Conservation (phyloP, 768 basidiomycete species). For the Tubosaeta brunneosetosa region DNA sequence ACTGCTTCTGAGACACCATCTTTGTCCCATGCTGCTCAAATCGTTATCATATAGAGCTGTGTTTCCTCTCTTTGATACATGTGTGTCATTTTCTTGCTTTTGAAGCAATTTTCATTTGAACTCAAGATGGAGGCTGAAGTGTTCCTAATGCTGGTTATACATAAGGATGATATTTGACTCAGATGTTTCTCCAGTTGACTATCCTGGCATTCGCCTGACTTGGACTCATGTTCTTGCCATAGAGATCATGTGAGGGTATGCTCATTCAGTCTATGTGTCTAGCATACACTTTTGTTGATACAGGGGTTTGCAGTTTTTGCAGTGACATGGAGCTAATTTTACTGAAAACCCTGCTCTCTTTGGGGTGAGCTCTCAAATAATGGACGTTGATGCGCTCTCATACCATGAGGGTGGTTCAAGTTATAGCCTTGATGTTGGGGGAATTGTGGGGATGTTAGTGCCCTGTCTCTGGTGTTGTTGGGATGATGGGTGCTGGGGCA, state of each 20-base stretch:
- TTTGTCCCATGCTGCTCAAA: conserved; percentile 86
- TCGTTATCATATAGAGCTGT: conserved; percentile 74
- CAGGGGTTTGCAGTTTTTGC: conserved; percentile 50
- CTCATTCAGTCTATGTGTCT: not conserved
- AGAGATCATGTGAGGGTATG: conserved; percentile 86
- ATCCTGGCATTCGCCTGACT: conserved; percentile 43
- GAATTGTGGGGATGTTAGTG: conserved; percentile 83
- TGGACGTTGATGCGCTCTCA: conserved; percentile 63
- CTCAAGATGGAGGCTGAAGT: conserved; percentile 81
- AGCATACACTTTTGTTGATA: not conserved
- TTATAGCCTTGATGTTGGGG: conserved; percentile 60
- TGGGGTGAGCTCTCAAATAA: conserved; percentile 75
- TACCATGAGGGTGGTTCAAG: conserved; percentile 25
- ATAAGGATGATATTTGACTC: conserved; percentile 59
- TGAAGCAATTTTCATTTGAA: conserved; percentile 85
- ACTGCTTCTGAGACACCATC: conserved; percentile 81
- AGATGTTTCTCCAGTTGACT: conserved; percentile 26
- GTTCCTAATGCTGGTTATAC: conserved; percentile 71
- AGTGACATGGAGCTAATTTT: conserved; percentile 75
- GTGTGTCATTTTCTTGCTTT: conserved; percentile 87
- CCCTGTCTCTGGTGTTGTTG: conserved; percentile 77
- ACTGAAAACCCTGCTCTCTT: conserved; percentile 86
- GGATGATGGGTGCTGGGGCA: conserved; percentile 70
- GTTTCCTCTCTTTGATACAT: conserved; percentile 91
- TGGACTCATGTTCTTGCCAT: conserved; percentile 92